Percentiles rank a stretch among this genome's conserved stretches.
phyloP scores from a whole-genome alignment of 1,284 basidiomycete species.

The Ganoderma sinense region DNA sequence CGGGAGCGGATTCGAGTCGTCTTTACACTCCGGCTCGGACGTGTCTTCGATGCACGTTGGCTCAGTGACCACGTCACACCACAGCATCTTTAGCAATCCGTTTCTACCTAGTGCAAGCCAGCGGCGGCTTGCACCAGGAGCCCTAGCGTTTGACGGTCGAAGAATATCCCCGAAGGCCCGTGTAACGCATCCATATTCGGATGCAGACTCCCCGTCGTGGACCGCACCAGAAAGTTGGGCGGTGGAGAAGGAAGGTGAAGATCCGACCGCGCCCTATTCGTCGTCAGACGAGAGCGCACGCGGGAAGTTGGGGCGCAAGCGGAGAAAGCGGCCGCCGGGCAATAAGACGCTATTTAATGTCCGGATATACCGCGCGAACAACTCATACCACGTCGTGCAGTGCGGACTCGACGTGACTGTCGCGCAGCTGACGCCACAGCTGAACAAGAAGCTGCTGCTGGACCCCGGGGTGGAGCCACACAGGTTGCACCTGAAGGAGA shows the following conservation, averaged over 20 bases:
- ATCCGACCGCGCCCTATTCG: constrained; percentile 49
- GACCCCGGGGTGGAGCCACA: constrained; percentile 66
- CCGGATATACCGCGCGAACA: constrained; percentile 83
- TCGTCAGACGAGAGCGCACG: constrained; percentile 53
- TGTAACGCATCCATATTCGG: constrained; percentile 15
- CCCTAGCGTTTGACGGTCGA: constrained; percentile 38
- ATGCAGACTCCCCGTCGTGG: constrained; percentile 51
- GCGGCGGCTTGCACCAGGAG: constrained; percentile 30
- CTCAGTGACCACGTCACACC: constrained; percentile 34
- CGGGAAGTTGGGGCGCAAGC: constrained; percentile 20
- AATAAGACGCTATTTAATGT: constrained; percentile 52
- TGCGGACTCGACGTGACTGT: constrained; percentile 77
- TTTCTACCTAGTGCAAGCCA: constrained; percentile 37
- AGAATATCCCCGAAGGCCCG: constrained; percentile 61
- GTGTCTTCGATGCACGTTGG: constrained; percentile 35
- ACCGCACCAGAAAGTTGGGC: constrained; percentile 68
- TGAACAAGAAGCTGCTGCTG: constrained; percentile 66
- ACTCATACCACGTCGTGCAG: constrained; percentile 76
- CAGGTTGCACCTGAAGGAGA: constrained; percentile 84
- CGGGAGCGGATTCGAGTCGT: constrained; percentile 44
- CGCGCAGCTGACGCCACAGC: constrained; percentile 67
- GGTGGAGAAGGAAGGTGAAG: constrained; percentile 55
- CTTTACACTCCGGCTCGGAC: constrained; percentile 37
- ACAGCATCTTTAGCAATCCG: constrained; percentile 38
- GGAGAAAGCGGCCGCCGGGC: constrained; percentile 25